A percentile compares a stretch with the other conserved stretches of the same genome.
Conservation (phyloP, 208 protist species). For the Trypanosoma vivax region DNA sequence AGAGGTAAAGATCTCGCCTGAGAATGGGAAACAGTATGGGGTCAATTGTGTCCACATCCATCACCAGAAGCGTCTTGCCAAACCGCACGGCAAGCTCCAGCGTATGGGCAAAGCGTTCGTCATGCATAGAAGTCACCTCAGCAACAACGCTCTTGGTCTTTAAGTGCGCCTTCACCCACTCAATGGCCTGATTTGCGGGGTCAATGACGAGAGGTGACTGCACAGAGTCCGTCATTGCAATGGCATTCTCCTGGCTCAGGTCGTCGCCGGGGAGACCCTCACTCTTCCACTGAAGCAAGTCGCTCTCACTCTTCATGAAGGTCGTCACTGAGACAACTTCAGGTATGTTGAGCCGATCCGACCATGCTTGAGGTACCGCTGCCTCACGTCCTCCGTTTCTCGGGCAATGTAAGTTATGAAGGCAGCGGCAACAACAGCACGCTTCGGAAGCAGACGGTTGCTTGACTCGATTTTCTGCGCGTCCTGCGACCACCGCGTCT, state of each 20-base stretch:
- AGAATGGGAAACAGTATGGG: slow-evolving; percentile 93
- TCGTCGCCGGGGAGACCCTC: slow-evolving; percentile 93
- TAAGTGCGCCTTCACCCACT: slow-evolving; percentile 91
- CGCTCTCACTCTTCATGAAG: slow-evolving; percentile 93
- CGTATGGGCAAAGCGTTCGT: slow-evolving; percentile 92
- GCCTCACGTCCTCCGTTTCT: slow-evolving; percentile 81
- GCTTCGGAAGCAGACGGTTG: slow-evolving; percentile 71
- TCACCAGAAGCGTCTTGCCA: slow-evolving; percentile 96
- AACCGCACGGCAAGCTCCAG: slow-evolving; percentile 97
- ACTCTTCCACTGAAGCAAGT: slow-evolving; percentile 93
- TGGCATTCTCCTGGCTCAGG: slow-evolving; percentile 95
- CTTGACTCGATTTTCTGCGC: slow-evolving; percentile 49
- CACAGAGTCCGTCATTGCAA: slow-evolving; percentile 87
- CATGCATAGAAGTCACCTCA: slow-evolving; percentile 86
- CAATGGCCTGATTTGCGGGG: slow-evolving; percentile 89
- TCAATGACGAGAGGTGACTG: slow-evolving; percentile 95
- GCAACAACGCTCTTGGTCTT: slow-evolving; percentile 52
- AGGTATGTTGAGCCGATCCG: slow-evolving; percentile 38
- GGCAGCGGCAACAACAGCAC: slow-evolving; percentile 78
- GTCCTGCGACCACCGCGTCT: slow-evolving; percentile 90
- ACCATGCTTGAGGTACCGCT: slow-evolving; percentile 74
- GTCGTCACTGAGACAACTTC: slow-evolving; percentile 34
- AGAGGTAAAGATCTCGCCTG: slow-evolving; percentile 87
- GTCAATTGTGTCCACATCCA: slow-evolving; percentile 92
- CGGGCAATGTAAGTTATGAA: slow-evolving; percentile 92